phyloP scores from a whole-genome alignment of 768 basidiomycete genomes.

The Fistulinella prunicolor region DNA sequence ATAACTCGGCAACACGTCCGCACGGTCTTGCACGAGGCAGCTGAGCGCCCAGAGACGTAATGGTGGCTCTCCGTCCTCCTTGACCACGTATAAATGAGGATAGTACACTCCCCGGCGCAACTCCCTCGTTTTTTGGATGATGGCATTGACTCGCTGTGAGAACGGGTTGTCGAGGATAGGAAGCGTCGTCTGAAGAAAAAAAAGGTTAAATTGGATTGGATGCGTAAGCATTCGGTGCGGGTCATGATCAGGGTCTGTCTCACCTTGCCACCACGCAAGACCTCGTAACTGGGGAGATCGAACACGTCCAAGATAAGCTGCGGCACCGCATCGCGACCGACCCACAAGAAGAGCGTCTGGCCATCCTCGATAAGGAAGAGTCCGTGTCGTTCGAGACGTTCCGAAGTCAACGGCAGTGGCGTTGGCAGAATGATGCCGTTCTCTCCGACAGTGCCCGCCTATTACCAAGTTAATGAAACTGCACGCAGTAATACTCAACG shows the following conservation, averaged over 20 bases:
- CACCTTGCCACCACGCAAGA: conserved; percentile 92
- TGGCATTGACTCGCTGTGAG: conserved; percentile 92
- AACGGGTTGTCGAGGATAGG: conserved; percentile 89
- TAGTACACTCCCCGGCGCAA: conserved; percentile 90
- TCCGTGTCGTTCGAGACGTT: conserved; percentile 91
- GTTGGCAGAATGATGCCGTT: conserved; percentile 85
- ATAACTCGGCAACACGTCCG: conserved; percentile 93
- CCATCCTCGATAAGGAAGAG: conserved; percentile 96
- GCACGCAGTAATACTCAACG: not conserved
- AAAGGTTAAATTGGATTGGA: no score
- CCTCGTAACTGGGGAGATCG: conserved; percentile 82
- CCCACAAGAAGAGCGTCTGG: conserved; percentile 97
- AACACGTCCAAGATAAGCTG: conserved; percentile 94
- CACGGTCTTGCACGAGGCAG: conserved; percentile 91
- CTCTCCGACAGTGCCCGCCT: conserved; percentile 92
- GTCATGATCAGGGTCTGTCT: no score
- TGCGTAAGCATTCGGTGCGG: no score
- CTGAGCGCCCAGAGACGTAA: conserved; percentile 94
- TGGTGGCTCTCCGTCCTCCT: conserved; percentile 96
- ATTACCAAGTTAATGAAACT: conserved; percentile 5
- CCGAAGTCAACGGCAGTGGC: conserved; percentile 88
- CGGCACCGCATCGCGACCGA: conserved; percentile 98
- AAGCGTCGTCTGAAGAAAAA: conserved; percentile 65
- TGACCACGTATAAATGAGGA: conserved; percentile 93
- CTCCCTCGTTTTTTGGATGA: conserved; percentile 93